These are phyloP conservation scores for Crithidia brevicula DNA, from an alignment of 208 protist genomes.

Conservation along the genomic window DNA sequence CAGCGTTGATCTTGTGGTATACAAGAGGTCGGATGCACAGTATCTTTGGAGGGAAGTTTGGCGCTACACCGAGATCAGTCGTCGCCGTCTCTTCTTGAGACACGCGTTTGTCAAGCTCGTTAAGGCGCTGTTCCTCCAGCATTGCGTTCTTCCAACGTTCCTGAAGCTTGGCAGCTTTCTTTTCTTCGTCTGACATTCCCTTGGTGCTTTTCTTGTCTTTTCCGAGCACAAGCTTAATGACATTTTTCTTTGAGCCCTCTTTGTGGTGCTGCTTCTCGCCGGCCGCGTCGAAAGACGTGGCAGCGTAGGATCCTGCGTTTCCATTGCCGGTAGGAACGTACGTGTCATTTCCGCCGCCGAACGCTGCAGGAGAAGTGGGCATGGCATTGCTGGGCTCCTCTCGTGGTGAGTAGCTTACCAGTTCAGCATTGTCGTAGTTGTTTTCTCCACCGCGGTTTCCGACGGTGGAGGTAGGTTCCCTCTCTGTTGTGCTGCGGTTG, in stretches of 20 bases:
- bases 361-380: constrained; percentile 27
- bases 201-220: constrained; percentile 52
- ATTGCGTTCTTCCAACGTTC: constrained; percentile 75
- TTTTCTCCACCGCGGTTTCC: neutral
- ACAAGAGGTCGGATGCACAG: constrained; percentile 75
- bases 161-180: constrained; percentile 45
- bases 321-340: constrained; percentile 5
- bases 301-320: neutral
- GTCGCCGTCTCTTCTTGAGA: constrained; percentile 29
- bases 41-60: constrained; percentile 80
- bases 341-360: constrained; percentile 19
- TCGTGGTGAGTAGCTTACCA: constrained; percentile 31
- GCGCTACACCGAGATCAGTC: constrained; percentile 13
- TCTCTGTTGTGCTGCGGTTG: neutral
- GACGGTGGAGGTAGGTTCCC: neutral
- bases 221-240: constrained; percentile 51
- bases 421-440: constrained; percentile 4
- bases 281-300: neutral
- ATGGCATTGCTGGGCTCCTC: constrained; percentile 16
- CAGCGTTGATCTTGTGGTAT: constrained; percentile 57
- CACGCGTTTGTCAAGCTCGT: constrained; percentile 46
- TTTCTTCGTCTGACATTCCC: constrained; percentile 47
- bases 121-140: constrained; percentile 65
- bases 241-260: constrained; percentile 21
- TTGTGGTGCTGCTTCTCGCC: constrained; percentile 8